Conservation (phyloP, 352 stramenopile genomes). For the Phytopythium mirpurense region DNA sequence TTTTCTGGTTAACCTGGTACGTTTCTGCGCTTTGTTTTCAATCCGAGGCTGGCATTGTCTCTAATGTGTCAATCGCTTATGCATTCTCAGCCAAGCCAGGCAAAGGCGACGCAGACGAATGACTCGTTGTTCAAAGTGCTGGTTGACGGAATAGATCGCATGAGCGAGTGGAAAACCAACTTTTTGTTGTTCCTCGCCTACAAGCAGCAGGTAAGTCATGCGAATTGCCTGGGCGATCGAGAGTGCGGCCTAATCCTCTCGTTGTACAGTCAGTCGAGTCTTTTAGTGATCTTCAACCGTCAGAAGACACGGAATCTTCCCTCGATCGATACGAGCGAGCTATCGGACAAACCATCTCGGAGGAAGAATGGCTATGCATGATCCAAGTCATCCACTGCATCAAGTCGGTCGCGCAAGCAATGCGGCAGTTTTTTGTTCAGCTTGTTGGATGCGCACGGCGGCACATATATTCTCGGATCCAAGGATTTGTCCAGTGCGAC, state of each 20-base stretch:
- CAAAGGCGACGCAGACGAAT: not conserved
- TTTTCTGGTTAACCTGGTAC: constrained; percentile 39
- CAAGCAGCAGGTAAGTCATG: constrained; percentile 44
- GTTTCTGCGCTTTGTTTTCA: not conserved
- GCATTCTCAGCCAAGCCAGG: not conserved
- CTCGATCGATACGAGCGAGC: constrained; percentile 57
- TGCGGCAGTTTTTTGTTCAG: constrained; percentile 24
- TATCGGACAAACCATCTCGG: constrained; percentile 66
- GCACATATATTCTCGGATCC: constrained; percentile 56
- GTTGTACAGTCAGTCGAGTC: constrained; percentile 17
- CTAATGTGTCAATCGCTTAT: not conserved
- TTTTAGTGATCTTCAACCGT: constrained; percentile 24
- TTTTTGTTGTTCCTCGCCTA: constrained; percentile 44
- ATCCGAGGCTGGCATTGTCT: not conserved
- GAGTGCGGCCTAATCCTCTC: too few species aligned
- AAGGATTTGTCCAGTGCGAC: constrained; percentile 73
- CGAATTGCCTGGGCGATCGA: too few species aligned
- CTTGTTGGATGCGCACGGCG: constrained; percentile 41
- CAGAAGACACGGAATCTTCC: constrained; percentile 3
- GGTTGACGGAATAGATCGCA: constrained; percentile 22
- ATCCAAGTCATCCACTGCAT: constrained; percentile 58
- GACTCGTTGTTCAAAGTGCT: constrained; percentile 15
- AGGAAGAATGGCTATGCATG: constrained; percentile 51
- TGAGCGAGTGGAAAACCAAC: constrained; percentile 58
- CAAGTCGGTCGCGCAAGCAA: constrained; percentile 53